phyloP scores from a whole-genome alignment of 495 filamentous ascomycete genomes.

The Astrocystis sublimbata region DNA sequence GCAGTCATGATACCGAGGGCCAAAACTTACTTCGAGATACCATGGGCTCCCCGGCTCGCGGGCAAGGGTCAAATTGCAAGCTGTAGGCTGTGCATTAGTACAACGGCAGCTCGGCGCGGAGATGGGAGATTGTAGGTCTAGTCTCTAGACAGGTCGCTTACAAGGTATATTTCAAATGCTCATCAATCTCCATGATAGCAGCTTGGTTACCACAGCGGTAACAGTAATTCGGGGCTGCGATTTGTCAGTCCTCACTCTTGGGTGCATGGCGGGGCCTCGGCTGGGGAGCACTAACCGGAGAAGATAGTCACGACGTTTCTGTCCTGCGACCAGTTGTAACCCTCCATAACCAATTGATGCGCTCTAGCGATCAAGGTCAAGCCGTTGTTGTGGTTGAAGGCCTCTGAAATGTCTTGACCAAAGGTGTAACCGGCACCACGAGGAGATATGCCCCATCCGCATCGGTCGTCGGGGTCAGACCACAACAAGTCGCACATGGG shows the following conservation, averaged over 20 bases:
- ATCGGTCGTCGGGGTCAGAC: slow-evolving; percentile 97
- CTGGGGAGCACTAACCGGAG: slow-evolving; percentile 66
- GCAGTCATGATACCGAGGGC: slow-evolving; percentile 16
- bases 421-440: slow-evolving; percentile 98
- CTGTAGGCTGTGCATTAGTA: slow-evolving; percentile 48
- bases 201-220: slow-evolving; percentile 98
- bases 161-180: slow-evolving; percentile 99
- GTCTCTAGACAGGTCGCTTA: slow-evolving; percentile 52
- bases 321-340: slow-evolving; percentile 98
- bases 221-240: slow-evolving; percentile 89
- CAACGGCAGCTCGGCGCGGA: slow-evolving; percentile 3
- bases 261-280: not conserved
- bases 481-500: slow-evolving; percentile 98
- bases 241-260: slow-evolving; percentile 2
- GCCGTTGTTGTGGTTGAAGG: slow-evolving; percentile 99
- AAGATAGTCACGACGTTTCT: slow-evolving; percentile 98
- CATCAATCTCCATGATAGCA: slow-evolving; percentile 99
- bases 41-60: slow-evolving; percentile 96
- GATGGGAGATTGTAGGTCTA: not conserved
- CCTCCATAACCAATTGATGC: slow-evolving; percentile 97
- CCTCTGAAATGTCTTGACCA: slow-evolving; percentile 98
- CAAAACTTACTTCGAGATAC: slow-evolving; percentile 79
- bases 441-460: slow-evolving; percentile 97
- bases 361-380: slow-evolving; percentile 92
- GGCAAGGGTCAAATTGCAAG: slow-evolving; percentile 99